A percentile compares a stretch with the other conserved stretches of the same genome.
Conservation (phyloP, 805 yeast genomes). For the Allodekkera sacchari region DNA sequence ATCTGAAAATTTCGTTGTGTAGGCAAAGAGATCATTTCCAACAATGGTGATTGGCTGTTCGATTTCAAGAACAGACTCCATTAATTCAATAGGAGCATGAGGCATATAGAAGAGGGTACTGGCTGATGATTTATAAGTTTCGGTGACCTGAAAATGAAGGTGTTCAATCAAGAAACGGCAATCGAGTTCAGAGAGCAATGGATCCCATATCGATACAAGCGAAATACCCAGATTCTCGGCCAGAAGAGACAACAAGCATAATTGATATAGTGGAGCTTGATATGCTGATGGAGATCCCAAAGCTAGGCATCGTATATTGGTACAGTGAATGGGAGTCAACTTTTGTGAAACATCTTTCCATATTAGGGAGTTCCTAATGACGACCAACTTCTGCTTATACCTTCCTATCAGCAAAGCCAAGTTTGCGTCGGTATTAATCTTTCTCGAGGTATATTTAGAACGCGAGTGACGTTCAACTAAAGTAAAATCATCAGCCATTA, state of each 20-base stretch:
- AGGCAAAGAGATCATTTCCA: constrained; percentile 24
- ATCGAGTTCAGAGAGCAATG: constrained; percentile 20
- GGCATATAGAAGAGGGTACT: constrained; percentile 24
- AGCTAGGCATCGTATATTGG: constrained; percentile 24
- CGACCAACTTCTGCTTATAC: too few species aligned
- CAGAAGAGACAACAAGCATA: constrained; percentile 16
- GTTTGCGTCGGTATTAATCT: too few species aligned
- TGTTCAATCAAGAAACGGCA: constrained; percentile 8
- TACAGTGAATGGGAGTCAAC: too few species aligned
- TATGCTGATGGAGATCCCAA: constrained; percentile 20
- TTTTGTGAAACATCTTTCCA: too few species aligned
- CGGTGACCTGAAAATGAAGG: constrained; percentile 11
- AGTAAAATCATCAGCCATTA: too few species aligned
- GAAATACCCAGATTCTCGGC: constrained; percentile 5
- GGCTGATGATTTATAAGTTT: constrained; percentile 2
- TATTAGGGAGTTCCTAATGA: too few species aligned
- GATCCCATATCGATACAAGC: constrained; percentile 23
- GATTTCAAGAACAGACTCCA: constrained; percentile 17
- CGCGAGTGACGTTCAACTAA: too few species aligned
- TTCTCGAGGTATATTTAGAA: too few species aligned
- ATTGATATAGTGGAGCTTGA: constrained; percentile 20
- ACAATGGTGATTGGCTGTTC: constrained; percentile 20
- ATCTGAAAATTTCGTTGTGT: constrained; percentile 19
- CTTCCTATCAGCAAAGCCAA: too few species aligned
- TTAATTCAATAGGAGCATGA: constrained; percentile 23